These are phyloP conservation scores for Suillus plorans DNA, from an alignment of 768 basidiomycete genomes.

Conservation along the genomic window DNA sequence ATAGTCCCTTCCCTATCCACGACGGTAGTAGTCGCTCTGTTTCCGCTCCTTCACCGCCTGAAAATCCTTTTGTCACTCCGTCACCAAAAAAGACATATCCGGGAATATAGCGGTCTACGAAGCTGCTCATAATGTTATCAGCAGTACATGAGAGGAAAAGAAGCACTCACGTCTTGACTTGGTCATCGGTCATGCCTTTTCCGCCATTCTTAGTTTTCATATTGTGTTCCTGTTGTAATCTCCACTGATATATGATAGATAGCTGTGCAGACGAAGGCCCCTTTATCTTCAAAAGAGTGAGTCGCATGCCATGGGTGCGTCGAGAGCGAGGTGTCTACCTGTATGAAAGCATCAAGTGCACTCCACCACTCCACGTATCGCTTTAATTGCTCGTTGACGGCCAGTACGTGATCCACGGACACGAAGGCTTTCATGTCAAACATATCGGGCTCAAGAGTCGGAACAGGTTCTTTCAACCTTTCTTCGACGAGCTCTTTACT, in stretches of 20 bases:
- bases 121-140: conserved; percentile 42
- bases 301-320: background rate
- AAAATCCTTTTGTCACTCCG: conserved; percentile 42
- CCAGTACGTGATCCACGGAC: conserved; percentile 52
- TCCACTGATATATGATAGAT: conserved; percentile 79
- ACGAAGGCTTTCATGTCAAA: conserved; percentile 38
- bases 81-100: conserved; percentile 87
- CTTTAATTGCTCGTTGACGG: conserved; percentile 61
- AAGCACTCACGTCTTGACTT: conserved; percentile 54
- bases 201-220: conserved; percentile 89
- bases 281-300: conserved; percentile 35
- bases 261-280: conserved; percentile 37
- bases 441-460: conserved; percentile 22
- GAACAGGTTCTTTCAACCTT: conserved; percentile 44
- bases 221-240: conserved; percentile 83
- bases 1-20: conserved; percentile 53
- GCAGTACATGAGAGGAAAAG: conserved; percentile 7
- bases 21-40: conserved; percentile 11
- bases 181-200: conserved; percentile 81
- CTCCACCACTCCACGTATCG: conserved; percentile 70
- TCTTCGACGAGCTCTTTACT: conserved; percentile 46
- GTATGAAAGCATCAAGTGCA: conserved; percentile 71
- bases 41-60: conserved; percentile 18
- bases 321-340: conserved; percentile 46
- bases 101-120: conserved; percentile 92